Percentiles rank a stretch among this genome's conserved stretches.
Conservation (phyloP, 1,284 basidiomycete genomes). For the Salmacisia buchloeana region DNA sequence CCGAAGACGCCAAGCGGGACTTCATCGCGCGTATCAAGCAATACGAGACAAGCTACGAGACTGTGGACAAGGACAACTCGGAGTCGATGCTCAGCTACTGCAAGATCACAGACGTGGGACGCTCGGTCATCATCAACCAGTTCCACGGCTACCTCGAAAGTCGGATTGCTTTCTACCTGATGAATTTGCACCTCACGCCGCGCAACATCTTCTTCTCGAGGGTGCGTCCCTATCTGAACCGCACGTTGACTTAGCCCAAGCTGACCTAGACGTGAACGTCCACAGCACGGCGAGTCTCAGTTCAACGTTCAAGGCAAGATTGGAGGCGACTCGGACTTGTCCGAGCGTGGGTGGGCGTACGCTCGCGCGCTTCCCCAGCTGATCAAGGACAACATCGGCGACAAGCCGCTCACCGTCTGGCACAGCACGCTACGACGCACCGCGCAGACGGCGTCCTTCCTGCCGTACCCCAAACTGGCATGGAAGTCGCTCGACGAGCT, state of each 20-base stretch:
- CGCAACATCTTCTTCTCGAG: slow-evolving; percentile 93
- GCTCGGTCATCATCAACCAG: slow-evolving; percentile 41
- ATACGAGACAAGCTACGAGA: slow-evolving; percentile 94
- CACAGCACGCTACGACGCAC: slow-evolving; percentile 90
- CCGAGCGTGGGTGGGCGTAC: slow-evolving; percentile 77
- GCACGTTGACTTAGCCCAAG: not conserved
- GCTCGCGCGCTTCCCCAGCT: slow-evolving; percentile 77
- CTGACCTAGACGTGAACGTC: not conserved
- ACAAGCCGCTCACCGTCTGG: slow-evolving; percentile 88
- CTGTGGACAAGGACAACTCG: slow-evolving; percentile 60
- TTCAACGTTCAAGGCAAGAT: slow-evolving; percentile 96
- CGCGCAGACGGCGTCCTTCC: slow-evolving; percentile 75
- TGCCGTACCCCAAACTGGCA: slow-evolving; percentile 86
- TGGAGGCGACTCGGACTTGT: slow-evolving; percentile 86
- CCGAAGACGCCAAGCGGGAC: slow-evolving; percentile 77
- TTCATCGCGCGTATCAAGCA: slow-evolving; percentile 84
- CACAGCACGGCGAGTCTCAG: slow-evolving; percentile 91
- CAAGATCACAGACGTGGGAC: slow-evolving; percentile 51
- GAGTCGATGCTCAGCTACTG: slow-evolving; percentile 62
- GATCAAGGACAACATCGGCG: slow-evolving; percentile 84
- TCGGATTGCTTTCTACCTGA: slow-evolving; percentile 91
- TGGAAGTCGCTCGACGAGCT: slow-evolving; percentile 99
- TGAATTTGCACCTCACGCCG: slow-evolving; percentile 96
- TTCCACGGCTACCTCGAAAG: slow-evolving; percentile 78
- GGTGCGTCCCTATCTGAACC: slow-evolving; percentile 55